These are phyloP conservation scores for Leucocoprinus leucothites DNA, from an alignment of 768 basidiomycete genomes.

Conservation along the genomic window DNA sequence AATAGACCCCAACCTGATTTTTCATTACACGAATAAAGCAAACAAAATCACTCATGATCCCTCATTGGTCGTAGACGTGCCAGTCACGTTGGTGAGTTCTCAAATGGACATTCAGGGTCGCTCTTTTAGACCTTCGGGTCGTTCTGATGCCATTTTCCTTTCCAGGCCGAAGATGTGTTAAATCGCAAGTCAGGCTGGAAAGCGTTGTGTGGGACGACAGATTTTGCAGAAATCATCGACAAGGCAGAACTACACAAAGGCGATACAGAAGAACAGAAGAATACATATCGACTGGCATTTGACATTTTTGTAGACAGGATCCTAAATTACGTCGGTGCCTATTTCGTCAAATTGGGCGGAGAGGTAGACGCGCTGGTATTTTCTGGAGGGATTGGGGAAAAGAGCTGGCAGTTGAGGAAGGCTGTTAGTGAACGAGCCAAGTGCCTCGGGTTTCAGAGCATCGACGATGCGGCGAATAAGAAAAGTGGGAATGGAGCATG, in stretches of 20 bases:
- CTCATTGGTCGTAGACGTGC: conserved; percentile 39
- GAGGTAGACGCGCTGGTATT: conserved; percentile 80
- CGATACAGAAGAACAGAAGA: conserved; percentile 20
- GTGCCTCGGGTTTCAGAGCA: conserved; percentile 58
- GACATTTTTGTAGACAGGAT: conserved; percentile 78
- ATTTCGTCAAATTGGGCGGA: conserved; percentile 68
- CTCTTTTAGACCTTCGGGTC: no score
- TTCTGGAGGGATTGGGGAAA: conserved; percentile 87
- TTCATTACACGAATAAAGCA: conserved; percentile 68
- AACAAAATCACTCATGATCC: conserved; percentile 55
- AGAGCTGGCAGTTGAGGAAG: conserved; percentile 54
- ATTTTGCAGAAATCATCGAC: conserved; percentile 69
- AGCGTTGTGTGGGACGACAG: conserved; percentile 74
- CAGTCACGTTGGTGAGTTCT: conserved; percentile 46
- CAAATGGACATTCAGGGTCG: no score
- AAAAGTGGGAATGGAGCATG: conserved; percentile 15
- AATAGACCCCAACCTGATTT: conserved; percentile 84
- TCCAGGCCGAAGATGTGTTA: conserved; percentile 65
- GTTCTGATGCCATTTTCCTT: not conserved
- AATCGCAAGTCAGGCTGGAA: conserved; percentile 79
- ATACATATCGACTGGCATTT: conserved; percentile 62
- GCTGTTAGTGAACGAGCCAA: conserved; percentile 50
- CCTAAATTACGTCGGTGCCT: conserved; percentile 67
- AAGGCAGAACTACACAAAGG: conserved; percentile 32
- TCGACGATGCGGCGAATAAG: conserved; percentile 48